Percentiles rank a stretch among this genome's conserved stretches.
phyloP scores from a whole-genome alignment of 2,329 filamentous ascomycete species.

The Monosporascus sp. region DNA sequence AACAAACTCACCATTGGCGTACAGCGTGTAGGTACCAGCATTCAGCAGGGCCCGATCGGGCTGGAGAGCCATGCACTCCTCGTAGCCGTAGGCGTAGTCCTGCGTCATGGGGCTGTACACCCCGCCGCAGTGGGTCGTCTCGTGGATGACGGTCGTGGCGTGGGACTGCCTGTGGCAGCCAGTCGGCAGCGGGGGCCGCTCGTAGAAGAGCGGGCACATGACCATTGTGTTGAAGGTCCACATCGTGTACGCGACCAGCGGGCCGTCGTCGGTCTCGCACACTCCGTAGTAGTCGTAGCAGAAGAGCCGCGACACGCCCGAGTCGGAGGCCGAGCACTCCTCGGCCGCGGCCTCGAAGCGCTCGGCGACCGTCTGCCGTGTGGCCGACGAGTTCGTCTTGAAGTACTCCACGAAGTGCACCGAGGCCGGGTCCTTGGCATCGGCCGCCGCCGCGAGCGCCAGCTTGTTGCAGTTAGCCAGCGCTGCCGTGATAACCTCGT shows the following conservation, averaged over 20 bases:
- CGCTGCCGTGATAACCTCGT: constrained; percentile 9
- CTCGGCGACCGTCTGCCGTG: constrained; percentile 10
- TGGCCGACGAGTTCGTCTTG: constrained; percentile 12
- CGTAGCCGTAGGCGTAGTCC: constrained; percentile 15
- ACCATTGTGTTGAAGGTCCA: constrained; percentile 12
- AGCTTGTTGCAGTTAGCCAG: constrained; percentile 13
- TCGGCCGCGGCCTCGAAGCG: constrained; percentile 12
- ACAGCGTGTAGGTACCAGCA: constrained; percentile 17
- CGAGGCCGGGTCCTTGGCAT: constrained; percentile 12
- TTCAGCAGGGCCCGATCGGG: constrained; percentile 11
- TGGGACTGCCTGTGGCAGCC: constrained; percentile 15
- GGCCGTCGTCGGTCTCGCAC: constrained; percentile 12
- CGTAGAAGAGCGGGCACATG: constrained; percentile 18
- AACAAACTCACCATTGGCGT: constrained; percentile 12
- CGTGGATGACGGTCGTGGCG: constrained; percentile 18
- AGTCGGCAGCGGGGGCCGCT: constrained; percentile 10
- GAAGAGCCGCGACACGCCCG: constrained; percentile 9
- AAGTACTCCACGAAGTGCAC: constrained; percentile 19
- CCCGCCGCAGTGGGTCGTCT: constrained; percentile 16
- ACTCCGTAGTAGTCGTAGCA: constrained; percentile 15
- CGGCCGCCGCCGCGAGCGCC: constrained; percentile 13
- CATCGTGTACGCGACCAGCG: constrained; percentile 16
- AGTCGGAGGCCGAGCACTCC: constrained; percentile 14
- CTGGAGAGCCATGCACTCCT: constrained; percentile 10
- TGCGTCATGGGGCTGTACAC: constrained; percentile 14